These are phyloP conservation scores for Diatrype stigma DNA, from an alignment of 2,329 filamentous ascomycete genomes.

Conservation along the genomic window DNA sequence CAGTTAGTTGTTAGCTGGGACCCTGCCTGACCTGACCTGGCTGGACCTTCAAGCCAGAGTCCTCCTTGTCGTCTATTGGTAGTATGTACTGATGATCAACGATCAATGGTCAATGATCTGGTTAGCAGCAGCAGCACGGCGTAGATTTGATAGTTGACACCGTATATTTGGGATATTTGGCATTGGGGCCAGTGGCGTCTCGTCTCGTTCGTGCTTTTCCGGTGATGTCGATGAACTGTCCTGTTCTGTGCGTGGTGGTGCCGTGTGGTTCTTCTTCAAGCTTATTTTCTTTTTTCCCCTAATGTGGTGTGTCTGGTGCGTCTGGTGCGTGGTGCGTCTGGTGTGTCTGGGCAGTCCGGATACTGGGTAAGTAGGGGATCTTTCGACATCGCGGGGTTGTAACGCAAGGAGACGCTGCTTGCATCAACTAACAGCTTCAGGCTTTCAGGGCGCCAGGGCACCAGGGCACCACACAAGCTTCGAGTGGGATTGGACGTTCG, in stretches of 20 bases:
- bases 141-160: background rate
- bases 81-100: too few species aligned
- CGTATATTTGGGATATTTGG: background rate
- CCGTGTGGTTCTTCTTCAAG: background rate
- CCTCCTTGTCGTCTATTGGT: too few species aligned
- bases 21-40: too few species aligned
- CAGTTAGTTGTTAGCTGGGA: too few species aligned
- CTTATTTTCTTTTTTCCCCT: background rate
- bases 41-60: too few species aligned
- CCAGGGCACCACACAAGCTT: background rate
- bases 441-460: background rate
- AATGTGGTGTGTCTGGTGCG: background rate
- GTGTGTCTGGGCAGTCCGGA: too few species aligned
- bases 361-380: background rate
- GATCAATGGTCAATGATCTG: too few species aligned
- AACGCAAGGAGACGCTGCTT: background rate
- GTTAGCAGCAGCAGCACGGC: too few species aligned
- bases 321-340: too few species aligned
- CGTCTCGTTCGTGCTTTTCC: background rate
- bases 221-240: background rate
- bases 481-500: background rate
- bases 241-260: background rate
- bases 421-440: background rate
- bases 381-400: background rate
- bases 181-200: too few species aligned